Conservation (phyloP, 805 yeast species). For the Lipomyces mesembrius region DNA sequence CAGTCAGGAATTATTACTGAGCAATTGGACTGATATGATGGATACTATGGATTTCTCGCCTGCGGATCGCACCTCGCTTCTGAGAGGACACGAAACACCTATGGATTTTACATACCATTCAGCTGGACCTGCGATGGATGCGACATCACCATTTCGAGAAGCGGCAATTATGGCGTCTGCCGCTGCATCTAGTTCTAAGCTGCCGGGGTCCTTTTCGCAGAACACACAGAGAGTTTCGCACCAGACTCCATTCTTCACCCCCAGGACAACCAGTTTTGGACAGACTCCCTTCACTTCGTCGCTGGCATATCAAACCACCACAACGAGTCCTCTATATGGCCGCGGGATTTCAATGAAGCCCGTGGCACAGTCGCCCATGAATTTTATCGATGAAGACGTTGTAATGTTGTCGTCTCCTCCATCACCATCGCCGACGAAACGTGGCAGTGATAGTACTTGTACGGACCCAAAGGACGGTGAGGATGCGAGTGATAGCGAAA, state of each 20-base stretch:
- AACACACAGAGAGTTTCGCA: slow-evolving; percentile 8
- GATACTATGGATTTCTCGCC: slow-evolving; percentile 22
- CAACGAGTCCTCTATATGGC: slow-evolving; percentile 9
- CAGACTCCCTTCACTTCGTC: background rate
- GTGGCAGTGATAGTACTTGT: background rate
- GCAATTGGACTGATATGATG: slow-evolving; percentile 9
- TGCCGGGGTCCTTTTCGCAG: slow-evolving; percentile 7
- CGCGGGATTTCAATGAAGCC: background rate
- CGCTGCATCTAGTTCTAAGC: slow-evolving; percentile 16
- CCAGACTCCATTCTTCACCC: slow-evolving; percentile 14
- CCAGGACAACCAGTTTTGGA: background rate
- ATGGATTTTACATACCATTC: slow-evolving; percentile 30
- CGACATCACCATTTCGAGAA: slow-evolving; percentile 19
- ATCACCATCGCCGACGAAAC: slow-evolving; percentile 9
- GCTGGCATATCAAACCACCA: too few species aligned
- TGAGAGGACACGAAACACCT: slow-evolving; percentile 32
- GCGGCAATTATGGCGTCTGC: slow-evolving; percentile 7
- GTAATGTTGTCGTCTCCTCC: slow-evolving; percentile 28
- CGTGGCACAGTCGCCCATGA: background rate
- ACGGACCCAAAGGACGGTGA: background rate
- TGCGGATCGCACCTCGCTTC: background rate
- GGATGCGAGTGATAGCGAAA: background rate
- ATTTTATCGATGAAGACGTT: slow-evolving; percentile 26
- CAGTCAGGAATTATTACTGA: background rate
- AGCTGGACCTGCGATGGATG: slow-evolving; percentile 25